Percentiles rank a stretch among this genome's conserved stretches.
These are phyloP conservation scores for Darksidea phi DNA, from an alignment of 495 filamentous ascomycete species.

Conservation along the genomic window DNA sequence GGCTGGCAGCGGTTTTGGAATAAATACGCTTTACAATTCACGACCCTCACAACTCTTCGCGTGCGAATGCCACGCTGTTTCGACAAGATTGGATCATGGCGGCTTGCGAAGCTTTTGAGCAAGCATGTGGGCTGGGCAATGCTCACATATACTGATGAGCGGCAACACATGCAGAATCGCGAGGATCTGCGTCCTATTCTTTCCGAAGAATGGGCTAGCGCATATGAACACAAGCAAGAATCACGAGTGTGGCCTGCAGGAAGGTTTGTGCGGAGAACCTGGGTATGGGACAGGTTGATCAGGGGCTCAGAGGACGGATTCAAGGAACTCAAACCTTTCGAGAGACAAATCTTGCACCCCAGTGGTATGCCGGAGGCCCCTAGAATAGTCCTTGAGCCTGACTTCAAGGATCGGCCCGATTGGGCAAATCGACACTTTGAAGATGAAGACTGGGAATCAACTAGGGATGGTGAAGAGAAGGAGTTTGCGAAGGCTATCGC, in stretches of 20 bases:
- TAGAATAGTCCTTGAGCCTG: not conserved
- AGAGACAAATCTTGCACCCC: not conserved
- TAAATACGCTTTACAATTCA: constrained; percentile 25
- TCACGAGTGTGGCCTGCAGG: constrained; percentile 12
- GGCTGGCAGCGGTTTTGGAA: constrained; percentile 33
- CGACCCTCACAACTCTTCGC: constrained; percentile 4
- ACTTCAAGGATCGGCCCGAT: not conserved
- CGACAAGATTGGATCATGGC: constrained; percentile 18
- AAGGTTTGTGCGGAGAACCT: constrained; percentile 9
- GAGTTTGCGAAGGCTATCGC: not conserved
- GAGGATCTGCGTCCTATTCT: not conserved
- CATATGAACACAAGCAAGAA: not conserved
- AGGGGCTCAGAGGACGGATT: not conserved
- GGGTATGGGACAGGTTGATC: constrained; percentile 1
- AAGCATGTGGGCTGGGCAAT: constrained; percentile 12
- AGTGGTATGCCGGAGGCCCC: not conserved
- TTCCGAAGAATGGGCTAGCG: not conserved
- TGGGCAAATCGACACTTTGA: constrained; percentile 5
- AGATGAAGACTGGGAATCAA: not conserved
- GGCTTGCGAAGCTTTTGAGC: constrained; percentile 21
- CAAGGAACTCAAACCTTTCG: not conserved
- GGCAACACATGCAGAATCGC: constrained; percentile 15
- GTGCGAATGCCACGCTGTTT: constrained; percentile 28
- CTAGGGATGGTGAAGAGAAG: not conserved
- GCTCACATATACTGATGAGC: constrained; percentile 18